These are phyloP conservation scores for Pseudoturritis turrita DNA, from an alignment of 345 rosid genomes.

Conservation along the genomic window DNA sequence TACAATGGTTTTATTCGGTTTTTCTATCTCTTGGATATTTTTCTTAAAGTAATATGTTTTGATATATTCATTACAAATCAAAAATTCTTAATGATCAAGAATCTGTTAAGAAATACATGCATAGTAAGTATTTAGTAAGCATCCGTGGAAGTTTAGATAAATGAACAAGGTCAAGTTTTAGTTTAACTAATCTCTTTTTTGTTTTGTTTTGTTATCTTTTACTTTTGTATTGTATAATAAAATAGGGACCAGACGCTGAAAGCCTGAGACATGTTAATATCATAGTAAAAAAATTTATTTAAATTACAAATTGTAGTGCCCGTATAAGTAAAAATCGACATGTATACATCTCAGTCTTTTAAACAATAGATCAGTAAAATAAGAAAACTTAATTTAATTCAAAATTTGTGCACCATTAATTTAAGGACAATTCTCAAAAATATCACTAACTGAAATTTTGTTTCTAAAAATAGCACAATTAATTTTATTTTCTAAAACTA, in stretches of 20 bases:
- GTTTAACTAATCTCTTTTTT: conserved; percentile 14
- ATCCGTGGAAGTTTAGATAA: background rate
- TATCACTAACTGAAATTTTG: too few relatives aligned
- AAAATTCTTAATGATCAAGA: background rate
- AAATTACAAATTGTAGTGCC: background rate
- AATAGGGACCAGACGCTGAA: background rate
- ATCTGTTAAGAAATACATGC: background rate
- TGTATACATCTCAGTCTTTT: background rate
- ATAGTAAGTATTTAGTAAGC: background rate
- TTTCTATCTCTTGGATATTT: background rate
- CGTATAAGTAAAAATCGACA: background rate
- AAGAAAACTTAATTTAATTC: too few relatives aligned
- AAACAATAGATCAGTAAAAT: too few relatives aligned
- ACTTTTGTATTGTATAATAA: background rate
- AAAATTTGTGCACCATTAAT: too few relatives aligned
- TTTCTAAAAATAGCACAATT: too few relatives aligned
- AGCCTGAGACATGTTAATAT: conserved; percentile 6
- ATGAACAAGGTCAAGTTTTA: conserved; percentile 18
- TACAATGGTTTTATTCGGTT: background rate
- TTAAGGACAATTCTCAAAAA: too few relatives aligned
- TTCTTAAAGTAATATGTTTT: background rate
- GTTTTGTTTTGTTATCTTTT: conserved; percentile 26
- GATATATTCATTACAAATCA: background rate
- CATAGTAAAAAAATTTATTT: background rate
- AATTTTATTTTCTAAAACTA: too few relatives aligned